These are phyloP conservation scores for Nyctanthes arbortristis DNA, from an alignment of 257 asterid genomes.

Conservation along the genomic window DNA sequence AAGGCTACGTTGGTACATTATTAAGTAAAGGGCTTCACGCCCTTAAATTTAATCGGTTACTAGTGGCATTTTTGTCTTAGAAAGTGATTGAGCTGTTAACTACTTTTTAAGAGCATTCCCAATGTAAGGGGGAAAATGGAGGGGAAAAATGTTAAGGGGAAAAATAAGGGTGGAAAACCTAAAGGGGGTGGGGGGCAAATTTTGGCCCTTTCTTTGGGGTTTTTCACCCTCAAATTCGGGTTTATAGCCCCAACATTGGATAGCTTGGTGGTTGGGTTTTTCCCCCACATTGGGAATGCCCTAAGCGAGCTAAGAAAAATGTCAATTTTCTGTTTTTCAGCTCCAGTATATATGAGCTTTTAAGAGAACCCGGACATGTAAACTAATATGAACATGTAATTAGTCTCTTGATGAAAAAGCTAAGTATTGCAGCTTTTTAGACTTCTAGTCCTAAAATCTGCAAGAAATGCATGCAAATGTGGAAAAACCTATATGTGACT, in stretches of 20 bases:
- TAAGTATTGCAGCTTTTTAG: neutral
- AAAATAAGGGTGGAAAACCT: too few relatives aligned
- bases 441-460: neutral
- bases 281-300: too few relatives aligned
- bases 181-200: too few relatives aligned
- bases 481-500: neutral
- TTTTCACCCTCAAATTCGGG: too few relatives aligned
- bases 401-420: slow-evolving; percentile 5
- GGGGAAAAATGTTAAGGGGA: neutral
- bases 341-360: neutral
- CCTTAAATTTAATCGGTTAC: neutral
- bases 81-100: neutral
- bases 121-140: too few relatives aligned
- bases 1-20: too few relatives aligned
- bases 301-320: neutral
- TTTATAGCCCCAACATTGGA: neutral
- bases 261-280: neutral
- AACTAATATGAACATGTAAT: neutral
- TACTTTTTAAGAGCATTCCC: neutral
- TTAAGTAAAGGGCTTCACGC: too few relatives aligned
- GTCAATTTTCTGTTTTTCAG: neutral
- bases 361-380: neutral
- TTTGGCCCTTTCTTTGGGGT: too few relatives aligned
- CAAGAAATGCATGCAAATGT: slow-evolving; percentile 7
- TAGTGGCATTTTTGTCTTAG: neutral